A percentile compares a stretch with the other conserved stretches of the same genome.
phyloP scores from a whole-genome alignment of 2,329 filamentous ascomycete genomes.

The Sordariomycetes sp. region DNA sequence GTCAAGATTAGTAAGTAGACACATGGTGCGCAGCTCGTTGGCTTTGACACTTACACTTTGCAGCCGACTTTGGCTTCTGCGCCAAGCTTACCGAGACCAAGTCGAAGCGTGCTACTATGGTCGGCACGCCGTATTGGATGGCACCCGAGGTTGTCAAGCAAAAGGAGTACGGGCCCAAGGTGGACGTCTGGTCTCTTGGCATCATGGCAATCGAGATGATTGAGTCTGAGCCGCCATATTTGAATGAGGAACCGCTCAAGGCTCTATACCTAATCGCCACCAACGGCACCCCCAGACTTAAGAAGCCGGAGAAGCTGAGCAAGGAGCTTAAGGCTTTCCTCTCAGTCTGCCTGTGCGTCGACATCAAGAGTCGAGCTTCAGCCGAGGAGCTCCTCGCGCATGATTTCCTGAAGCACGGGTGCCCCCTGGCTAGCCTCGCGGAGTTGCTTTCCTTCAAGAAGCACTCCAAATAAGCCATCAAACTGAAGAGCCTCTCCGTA shows the following conservation, averaged over 20 bases:
- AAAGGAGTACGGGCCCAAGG: slow-evolving; percentile 96
- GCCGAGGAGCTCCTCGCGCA: slow-evolving; percentile 83
- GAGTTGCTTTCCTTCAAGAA: slow-evolving; percentile 86
- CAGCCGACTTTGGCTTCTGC: slow-evolving; percentile 98
- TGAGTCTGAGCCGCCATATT: slow-evolving; percentile 92
- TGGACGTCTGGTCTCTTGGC: slow-evolving; percentile 96
- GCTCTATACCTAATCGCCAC: slow-evolving; percentile 96
- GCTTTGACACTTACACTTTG: slow-evolving; percentile 1
- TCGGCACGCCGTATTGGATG: slow-evolving; percentile 99
- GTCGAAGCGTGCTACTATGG: slow-evolving; percentile 97
- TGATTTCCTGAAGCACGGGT: slow-evolving; percentile 91
- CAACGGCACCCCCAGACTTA: slow-evolving; percentile 90
- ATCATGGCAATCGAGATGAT: slow-evolving; percentile 99
- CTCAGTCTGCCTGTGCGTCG: slow-evolving; percentile 91
- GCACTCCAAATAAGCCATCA: slow-evolving; percentile 46
- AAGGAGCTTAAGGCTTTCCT: slow-evolving; percentile 98
- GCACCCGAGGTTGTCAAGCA: slow-evolving; percentile 98
- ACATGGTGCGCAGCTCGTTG: neutral
- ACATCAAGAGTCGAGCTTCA: slow-evolving; percentile 88
- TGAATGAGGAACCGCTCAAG: slow-evolving; percentile 96
- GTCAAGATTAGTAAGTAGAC: slow-evolving; percentile 84
- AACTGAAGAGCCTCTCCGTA: too few species aligned
- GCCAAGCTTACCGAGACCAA: slow-evolving; percentile 96
- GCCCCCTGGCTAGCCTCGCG: slow-evolving; percentile 70
- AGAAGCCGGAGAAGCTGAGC: slow-evolving; percentile 96